Conservation (phyloP, 2,329 filamentous ascomycete genomes). For the Fusarium sp. region DNA sequence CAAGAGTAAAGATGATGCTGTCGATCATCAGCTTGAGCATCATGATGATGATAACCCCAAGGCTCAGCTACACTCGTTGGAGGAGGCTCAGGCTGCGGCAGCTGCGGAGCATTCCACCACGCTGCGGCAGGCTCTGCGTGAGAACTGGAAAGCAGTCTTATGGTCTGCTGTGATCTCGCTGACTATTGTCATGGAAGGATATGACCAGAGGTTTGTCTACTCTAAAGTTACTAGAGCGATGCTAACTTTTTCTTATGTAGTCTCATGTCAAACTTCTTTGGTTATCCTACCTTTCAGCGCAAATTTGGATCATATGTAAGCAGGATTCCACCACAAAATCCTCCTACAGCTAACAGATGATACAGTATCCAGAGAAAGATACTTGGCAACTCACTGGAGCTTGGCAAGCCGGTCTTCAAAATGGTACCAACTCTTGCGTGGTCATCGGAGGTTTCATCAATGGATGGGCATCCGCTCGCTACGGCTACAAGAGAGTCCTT, state of each 20-base stretch:
- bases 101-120: constrained; percentile 28
- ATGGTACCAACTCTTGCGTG: constrained; percentile 24
- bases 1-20: neutral
- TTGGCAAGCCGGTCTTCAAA: constrained; percentile 33
- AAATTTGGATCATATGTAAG: constrained; percentile 31
- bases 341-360: neutral
- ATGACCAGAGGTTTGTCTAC: constrained; percentile 32
- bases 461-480: constrained; percentile 35
- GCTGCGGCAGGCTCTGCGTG: constrained; percentile 15
- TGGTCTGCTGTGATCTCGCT: constrained; percentile 41
- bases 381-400: constrained; percentile 35
- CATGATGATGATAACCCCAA: constrained; percentile 9
- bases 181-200: constrained; percentile 45
- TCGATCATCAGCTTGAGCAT: constrained; percentile 1
- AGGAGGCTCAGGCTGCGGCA: constrained; percentile 18
- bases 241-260: neutral
- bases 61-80: constrained; percentile 1
- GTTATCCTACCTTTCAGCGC: constrained; percentile 38
- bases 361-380: constrained; percentile 33
- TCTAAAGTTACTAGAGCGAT: no score
- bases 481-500: constrained; percentile 60
- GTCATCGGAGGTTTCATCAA: constrained; percentile 42
- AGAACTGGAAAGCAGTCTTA: constrained; percentile 36
- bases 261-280: constrained; percentile 40
- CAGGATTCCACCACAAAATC: no score